These are phyloP conservation scores for Vicia sativa DNA, from an alignment of 306 rosid genomes.

Conservation along the genomic window DNA sequence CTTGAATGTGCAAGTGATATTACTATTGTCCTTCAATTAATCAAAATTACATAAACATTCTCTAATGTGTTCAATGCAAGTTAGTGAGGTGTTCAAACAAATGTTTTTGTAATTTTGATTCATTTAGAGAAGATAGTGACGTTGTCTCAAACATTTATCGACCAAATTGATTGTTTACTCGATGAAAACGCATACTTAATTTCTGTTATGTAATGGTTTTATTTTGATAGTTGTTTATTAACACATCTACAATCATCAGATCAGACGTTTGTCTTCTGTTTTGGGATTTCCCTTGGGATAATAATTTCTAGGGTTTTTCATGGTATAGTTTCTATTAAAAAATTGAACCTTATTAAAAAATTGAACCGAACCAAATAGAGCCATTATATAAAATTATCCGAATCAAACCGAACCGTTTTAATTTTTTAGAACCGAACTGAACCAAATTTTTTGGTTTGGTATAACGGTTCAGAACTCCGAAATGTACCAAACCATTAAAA, in stretches of 20 bases:
- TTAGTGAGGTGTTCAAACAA: background rate
- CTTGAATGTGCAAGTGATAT: background rate
- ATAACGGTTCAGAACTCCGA: no score
- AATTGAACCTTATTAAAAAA: no score
- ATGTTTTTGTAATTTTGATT: background rate
- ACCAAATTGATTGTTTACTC: background rate
- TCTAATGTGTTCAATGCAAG: background rate
- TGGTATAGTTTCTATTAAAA: no score
- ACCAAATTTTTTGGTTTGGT: no score
- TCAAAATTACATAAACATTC: background rate
- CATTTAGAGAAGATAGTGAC: background rate
- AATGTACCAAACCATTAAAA: no score
- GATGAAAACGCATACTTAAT: background rate
- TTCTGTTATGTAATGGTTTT: slow-evolving; percentile 21
- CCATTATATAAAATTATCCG: no score
- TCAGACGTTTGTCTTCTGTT: slow-evolving; percentile 58
- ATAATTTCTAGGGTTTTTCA: no score
- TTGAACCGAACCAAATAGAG: no score
- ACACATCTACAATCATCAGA: slow-evolving; percentile 50
- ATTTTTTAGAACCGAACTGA: no score
- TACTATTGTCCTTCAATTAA: background rate
- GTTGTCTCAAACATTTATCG: background rate
- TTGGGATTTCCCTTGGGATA: slow-evolving; percentile 80
- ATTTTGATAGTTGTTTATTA: slow-evolving; percentile 34
- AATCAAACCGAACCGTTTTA: no score